Conservation (phyloP, 345 rosid genomes). For the Noccaea caerulescens region DNA sequence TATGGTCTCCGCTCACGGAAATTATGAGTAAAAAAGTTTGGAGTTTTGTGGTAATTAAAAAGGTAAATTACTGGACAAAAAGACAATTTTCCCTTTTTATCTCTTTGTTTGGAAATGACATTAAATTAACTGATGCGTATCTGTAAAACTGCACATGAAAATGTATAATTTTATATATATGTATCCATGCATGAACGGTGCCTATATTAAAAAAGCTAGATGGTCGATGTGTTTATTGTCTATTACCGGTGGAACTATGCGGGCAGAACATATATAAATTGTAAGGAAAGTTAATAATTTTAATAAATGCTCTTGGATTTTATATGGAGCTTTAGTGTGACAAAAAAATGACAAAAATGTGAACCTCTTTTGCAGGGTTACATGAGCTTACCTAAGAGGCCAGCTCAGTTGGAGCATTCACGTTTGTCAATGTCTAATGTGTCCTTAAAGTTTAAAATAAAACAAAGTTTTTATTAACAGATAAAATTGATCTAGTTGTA, state of each 20-base stretch:
- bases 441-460: not conserved
- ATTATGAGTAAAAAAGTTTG: not conserved
- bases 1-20: not conserved
- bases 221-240: conserved; percentile 37
- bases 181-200: conserved; percentile 15
- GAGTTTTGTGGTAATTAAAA: not conserved
- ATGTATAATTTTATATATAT: not conserved
- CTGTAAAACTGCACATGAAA: not conserved
- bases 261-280: conserved; percentile 2
- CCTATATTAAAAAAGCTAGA: conserved; percentile 1
- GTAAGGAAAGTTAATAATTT: not conserved
- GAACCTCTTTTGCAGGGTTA: conserved; percentile 33
- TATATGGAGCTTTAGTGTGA: conserved; percentile 28
- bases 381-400: conserved; percentile 35
- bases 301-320: conserved; percentile 30
- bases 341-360: conserved; percentile 35
- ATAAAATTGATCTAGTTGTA: not conserved
- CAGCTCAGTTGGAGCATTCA: conserved; percentile 26
- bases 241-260: conserved; percentile 28
- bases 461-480: not conserved
- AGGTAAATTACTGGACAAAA: not conserved
- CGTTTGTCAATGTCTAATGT: conserved; percentile 32
- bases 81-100: not conserved
- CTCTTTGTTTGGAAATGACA: not conserved
- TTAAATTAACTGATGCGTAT: not conserved